Evolutionary conservation across 106 monocot species (phyloP).

Genomic region (Posidonia australis): DNA sequence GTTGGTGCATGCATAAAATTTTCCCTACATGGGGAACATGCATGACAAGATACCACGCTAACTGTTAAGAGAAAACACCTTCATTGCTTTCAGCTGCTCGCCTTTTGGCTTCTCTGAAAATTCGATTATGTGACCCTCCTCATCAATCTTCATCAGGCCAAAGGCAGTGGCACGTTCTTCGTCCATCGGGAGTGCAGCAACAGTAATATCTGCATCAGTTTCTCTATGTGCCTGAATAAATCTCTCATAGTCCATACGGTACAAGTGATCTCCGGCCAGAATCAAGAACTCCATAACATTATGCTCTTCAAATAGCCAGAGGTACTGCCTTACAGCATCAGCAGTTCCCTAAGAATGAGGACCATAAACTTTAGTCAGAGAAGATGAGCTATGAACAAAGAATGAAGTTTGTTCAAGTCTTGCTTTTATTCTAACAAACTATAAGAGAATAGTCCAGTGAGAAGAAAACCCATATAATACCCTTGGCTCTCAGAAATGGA

Average conservation of each 20-base stretch:
- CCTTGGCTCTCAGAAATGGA: no score
- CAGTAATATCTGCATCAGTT: constrained; percentile 92
- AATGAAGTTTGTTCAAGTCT: no score
- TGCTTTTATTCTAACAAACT: no score
- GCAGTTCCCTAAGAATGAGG: constrained; percentile 60
- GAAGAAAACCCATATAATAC: no score
- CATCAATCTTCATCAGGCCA: constrained; percentile 96
- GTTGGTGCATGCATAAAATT: not conserved
- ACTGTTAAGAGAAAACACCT: constrained; percentile 27
- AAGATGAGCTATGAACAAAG: no score
- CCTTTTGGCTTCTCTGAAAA: constrained; percentile 97
- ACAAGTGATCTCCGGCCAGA: constrained; percentile 93
- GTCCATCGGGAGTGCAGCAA: constrained; percentile 93
- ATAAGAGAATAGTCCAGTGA: no score
- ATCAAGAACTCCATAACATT: constrained; percentile 81
- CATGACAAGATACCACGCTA: no score
- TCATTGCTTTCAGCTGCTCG: constrained; percentile 83
- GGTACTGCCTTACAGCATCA: constrained; percentile 93
- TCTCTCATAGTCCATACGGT: constrained; percentile 96
- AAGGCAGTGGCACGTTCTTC: constrained; percentile 85
- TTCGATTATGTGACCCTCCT: constrained; percentile 89
- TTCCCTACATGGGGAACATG: no score
- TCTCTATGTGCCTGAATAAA: constrained; percentile 98
- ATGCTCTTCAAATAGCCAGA: constrained; percentile 96
- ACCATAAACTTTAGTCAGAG: not conserved